Base-by-base conservation (phyloP, 768 basidiomycete genomes). In the Epithele typhae region DNA sequence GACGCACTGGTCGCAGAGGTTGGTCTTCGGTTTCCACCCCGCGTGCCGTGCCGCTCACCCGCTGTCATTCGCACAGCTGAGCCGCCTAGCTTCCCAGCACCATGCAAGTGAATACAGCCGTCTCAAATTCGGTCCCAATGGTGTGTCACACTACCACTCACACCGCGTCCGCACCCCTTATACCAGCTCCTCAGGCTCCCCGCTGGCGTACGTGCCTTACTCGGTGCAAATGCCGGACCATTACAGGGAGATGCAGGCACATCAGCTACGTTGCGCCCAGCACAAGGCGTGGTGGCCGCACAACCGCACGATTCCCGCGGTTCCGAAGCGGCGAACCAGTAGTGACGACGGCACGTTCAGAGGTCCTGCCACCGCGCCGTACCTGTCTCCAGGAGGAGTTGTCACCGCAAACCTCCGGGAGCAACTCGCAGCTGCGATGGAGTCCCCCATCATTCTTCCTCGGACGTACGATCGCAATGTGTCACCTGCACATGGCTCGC, bases 21-120 rank as follows among this genome's bases (percentile, higher is more conserved):
- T 48, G 22, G 41, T 14, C 8, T 30, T 14, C 27, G 7, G 27
- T 14, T 14, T 30, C 27, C 27, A 30, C 27, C 27, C 27, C 14
- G 27, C 27, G 14, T 7, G 27, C 27, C 27, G 27, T 14, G 14
- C 27, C 7, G 27, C 27, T 14, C 18, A 21, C 27, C 22, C 32
- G 21, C 36, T 10, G 4, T 11, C 11, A 27, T 17, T 40, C 43
- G 32, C 24, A 12, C 46, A 81, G 73, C 75, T 85, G 39, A 70
- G 73, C 1, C 64, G 59, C 3, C 67, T 90, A 15, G 84, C 85
- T 2, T 87, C 84, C 5, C 86, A 89, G 55, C 83, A 88, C 64
- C 87, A 89, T 54, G 43, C 59, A 46, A 84, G 82, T 66, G 78
- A 83, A 37, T 88, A 90, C 61, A 85, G 77, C 56, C 73, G 76